Conservation (phyloP, 345 rosid genomes). For the Durio zibethinus region DNA sequence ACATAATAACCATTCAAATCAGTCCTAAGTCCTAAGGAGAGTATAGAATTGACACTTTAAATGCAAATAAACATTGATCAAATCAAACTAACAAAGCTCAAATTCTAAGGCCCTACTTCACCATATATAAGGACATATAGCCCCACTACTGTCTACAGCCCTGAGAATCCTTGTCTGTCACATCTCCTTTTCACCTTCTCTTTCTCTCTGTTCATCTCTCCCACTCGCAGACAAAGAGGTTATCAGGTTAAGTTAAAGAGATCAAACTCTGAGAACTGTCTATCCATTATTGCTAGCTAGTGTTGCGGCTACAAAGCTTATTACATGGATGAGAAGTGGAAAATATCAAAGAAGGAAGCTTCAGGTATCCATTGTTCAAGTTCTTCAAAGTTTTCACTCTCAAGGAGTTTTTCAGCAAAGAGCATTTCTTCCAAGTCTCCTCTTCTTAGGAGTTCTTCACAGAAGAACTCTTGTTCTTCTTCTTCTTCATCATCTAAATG, state of each 20-base stretch:
- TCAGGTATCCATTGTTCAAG: slow-evolving; percentile 32
- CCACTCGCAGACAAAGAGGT: background rate
- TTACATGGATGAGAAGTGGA: slow-evolving; percentile 85
- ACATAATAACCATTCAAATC: background rate
- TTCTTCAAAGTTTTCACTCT: slow-evolving; percentile 42
- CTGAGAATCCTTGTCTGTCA: slow-evolving; percentile 18
- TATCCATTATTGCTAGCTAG: background rate
- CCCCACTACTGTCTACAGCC: slow-evolving; percentile 18
- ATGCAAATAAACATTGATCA: background rate
- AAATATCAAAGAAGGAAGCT: slow-evolving; percentile 51
- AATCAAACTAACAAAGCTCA: slow-evolving; percentile 7
- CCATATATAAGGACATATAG: slow-evolving; percentile 22
- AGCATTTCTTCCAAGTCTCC: slow-evolving; percentile 62
- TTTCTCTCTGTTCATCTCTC: background rate
- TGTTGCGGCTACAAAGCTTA: slow-evolving; percentile 1
- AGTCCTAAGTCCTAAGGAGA: background rate
- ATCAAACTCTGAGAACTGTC: slow-evolving; percentile 5
- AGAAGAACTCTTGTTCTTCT: slow-evolving; percentile 34
- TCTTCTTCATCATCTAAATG: slow-evolving; percentile 51
- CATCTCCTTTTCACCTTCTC: background rate
- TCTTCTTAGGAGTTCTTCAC: slow-evolving; percentile 53
- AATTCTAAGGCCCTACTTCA: background rate
- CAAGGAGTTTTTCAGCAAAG: slow-evolving; percentile 70
- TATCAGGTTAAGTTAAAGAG: slow-evolving; percentile 6
- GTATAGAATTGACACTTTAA: background rate